These are phyloP conservation scores for Taphrina flavorubra DNA, from an alignment of 1,139 yeast species.

Conservation along the genomic window DNA sequence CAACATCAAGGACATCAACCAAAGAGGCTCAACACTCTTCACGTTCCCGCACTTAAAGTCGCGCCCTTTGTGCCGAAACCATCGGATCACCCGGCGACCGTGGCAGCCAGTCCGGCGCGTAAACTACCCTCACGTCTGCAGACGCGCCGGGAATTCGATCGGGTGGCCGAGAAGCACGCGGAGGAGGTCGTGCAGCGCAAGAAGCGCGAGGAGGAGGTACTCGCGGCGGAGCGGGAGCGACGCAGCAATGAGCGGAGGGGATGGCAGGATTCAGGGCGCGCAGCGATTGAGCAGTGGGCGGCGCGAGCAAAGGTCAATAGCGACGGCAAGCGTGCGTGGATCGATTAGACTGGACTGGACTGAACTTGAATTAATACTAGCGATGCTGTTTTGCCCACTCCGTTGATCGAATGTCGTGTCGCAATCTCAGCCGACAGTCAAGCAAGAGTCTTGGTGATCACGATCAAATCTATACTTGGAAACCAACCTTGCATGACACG, in stretches of 20 bases:
- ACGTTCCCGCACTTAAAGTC: conserved; percentile 14
- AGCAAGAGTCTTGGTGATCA: no score
- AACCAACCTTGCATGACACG: no score
- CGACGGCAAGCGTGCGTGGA: conserved; percentile 30
- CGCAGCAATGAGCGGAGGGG: conserved; percentile 16
- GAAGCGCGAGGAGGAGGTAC: conserved; percentile 7
- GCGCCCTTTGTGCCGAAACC: conserved; percentile 30
- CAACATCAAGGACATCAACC: neutral
- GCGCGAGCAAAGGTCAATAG: conserved; percentile 20
- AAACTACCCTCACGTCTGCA: conserved; percentile 15
- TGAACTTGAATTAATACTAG: neutral
- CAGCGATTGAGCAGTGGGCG: conserved; percentile 33
- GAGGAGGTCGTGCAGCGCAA: conserved; percentile 15
- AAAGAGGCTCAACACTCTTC: neutral
- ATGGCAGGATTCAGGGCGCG: conserved; percentile 25
- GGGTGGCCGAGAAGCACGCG: conserved; percentile 29
- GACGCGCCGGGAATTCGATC: conserved; percentile 22
- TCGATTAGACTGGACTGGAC: neutral
- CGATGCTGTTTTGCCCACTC: no score
- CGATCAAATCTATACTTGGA: no score
- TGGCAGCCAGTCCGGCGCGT: conserved; percentile 35
- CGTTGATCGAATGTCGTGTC: no score
- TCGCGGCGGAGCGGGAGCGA: conserved; percentile 26
- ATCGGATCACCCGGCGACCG: conserved; percentile 11
- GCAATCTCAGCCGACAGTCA: no score